A percentile compares a stretch with the other conserved stretches of the same genome.
phyloP scores from a whole-genome alignment of 2,329 filamentous ascomycete genomes.

The Xylaria sp. region DNA sequence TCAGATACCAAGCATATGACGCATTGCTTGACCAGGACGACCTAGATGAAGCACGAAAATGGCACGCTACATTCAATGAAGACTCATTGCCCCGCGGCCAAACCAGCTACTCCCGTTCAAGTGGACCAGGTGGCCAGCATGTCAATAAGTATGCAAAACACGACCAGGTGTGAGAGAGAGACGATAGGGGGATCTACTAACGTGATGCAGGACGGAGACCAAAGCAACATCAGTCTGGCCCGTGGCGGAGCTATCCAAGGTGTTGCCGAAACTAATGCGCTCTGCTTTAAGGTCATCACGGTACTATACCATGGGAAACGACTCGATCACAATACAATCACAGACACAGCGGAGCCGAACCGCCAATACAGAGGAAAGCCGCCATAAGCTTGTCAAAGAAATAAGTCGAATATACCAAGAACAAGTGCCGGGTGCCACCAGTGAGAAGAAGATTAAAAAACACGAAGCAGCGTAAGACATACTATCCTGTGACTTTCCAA shows the following conservation, averaged over 20 bases:
- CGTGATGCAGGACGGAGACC: conserved; percentile 62
- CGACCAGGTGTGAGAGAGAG: neutral
- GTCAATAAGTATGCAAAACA: conserved; percentile 65
- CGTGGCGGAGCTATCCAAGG: conserved; percentile 57
- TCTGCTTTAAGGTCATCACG: conserved; percentile 60
- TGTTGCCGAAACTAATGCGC: conserved; percentile 61
- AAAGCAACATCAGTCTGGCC: conserved; percentile 67
- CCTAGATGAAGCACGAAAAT: conserved; percentile 62
- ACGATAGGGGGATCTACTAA: conserved; percentile 9
- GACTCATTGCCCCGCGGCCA: conserved; percentile 60
- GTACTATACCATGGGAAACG: conserved; percentile 63
- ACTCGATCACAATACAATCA: conserved; percentile 65
- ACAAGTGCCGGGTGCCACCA: conserved; percentile 59
- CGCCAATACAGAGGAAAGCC: conserved; percentile 65
- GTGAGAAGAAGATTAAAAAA: conserved; percentile 59
- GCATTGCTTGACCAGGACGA: conserved; percentile 61
- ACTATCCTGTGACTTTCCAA: neutral
- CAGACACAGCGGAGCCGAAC: conserved; percentile 64
- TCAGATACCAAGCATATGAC: conserved; percentile 58
- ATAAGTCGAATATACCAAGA: conserved; percentile 59
- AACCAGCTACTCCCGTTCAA: conserved; percentile 67
- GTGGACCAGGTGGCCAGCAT: conserved; percentile 69
- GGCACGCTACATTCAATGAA: conserved; percentile 59
- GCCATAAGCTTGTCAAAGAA: conserved; percentile 60
- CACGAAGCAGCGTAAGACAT: conserved; percentile 58